Percentiles rank a stretch among this genome's conserved stretches.
Conservation (phyloP, 2,329 filamentous ascomycete species). For the Epichloe hybrida region DNA sequence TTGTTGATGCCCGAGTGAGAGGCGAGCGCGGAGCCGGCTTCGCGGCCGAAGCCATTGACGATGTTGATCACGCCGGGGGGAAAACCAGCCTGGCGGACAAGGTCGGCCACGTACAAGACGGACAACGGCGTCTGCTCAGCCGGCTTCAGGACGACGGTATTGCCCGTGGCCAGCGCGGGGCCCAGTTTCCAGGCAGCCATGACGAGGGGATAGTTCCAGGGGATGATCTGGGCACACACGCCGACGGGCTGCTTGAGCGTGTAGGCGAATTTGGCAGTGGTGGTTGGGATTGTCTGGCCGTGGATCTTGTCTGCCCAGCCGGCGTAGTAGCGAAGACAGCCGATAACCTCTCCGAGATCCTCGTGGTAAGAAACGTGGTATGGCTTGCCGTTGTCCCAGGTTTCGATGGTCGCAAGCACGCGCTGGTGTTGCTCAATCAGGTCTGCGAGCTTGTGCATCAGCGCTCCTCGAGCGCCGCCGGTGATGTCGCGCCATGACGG, state of each 20-base stretch:
- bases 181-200: conserved; percentile 56
- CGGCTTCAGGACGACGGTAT: conserved; percentile 50
- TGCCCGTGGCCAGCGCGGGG: conserved; percentile 52
- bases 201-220: conserved; percentile 53
- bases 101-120: conserved; percentile 48
- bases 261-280: conserved; percentile 56
- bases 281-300: conserved; percentile 62
- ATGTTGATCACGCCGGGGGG: conserved; percentile 68
- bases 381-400: conserved; percentile 67
- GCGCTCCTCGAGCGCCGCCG: conserved; percentile 49
- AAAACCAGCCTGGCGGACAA: conserved; percentile 62
- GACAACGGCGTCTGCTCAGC: conserved; percentile 56
- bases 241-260: conserved; percentile 65
- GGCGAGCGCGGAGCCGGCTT: conserved; percentile 55
- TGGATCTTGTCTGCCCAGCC: conserved; percentile 70
- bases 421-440: conserved; percentile 52
- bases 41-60: conserved; percentile 55
- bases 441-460: conserved; percentile 59
- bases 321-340: conserved; percentile 56
- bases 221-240: conserved; percentile 62
- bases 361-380: conserved; percentile 52
- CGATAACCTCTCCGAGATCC: conserved; percentile 39
- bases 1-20: conserved; percentile 59
- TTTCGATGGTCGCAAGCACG: conserved; percentile 42
- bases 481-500: conserved; percentile 56